These are phyloP conservation scores for Aspergillus sp. DNA, from an alignment of 2,329 filamentous ascomycete genomes.

Conservation along the genomic window DNA sequence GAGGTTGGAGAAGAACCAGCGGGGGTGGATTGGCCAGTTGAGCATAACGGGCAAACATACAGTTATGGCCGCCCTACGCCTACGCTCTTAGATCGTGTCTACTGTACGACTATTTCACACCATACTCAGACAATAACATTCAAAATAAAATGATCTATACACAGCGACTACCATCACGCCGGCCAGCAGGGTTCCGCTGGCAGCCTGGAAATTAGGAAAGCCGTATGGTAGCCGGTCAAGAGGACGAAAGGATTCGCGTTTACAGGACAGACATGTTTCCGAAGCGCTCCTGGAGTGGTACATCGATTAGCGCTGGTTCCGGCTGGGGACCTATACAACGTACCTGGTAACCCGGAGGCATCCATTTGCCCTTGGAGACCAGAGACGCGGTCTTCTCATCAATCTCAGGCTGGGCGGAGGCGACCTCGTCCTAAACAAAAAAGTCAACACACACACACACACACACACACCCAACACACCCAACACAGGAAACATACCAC, in stretches of 20 bases:
- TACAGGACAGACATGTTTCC: slow-evolving; percentile 94
- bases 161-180: slow-evolving; percentile 26
- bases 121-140: too few species aligned
- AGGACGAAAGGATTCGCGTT: slow-evolving; percentile 31
- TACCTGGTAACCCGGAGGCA: slow-evolving; percentile 98
- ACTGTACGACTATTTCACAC: too few species aligned
- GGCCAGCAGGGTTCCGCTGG: slow-evolving; percentile 11
- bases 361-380: slow-evolving; percentile 96
- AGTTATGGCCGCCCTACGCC: too few species aligned
- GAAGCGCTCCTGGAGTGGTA: slow-evolving; percentile 75
- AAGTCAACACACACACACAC: slow-evolving; percentile 1
- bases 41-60: too few species aligned
- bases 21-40: too few species aligned
- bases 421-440: slow-evolving; percentile 72
- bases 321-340: too few species aligned
- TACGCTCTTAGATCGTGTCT: too few species aligned
- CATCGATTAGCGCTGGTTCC: too few species aligned
- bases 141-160: too few species aligned
- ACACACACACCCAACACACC: slow-evolving; percentile 1
- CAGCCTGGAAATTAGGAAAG: slow-evolving; percentile 20
- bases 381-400: slow-evolving; percentile 93
- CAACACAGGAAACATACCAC: slow-evolving; percentile 56
- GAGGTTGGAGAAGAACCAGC: too few species aligned
- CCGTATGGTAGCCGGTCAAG: slow-evolving; percentile 24
- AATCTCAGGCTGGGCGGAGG: slow-evolving; percentile 87